Conservation (phyloP, 1,284 basidiomycete genomes). For the Leccinum brunneo-olivaceum region DNA sequence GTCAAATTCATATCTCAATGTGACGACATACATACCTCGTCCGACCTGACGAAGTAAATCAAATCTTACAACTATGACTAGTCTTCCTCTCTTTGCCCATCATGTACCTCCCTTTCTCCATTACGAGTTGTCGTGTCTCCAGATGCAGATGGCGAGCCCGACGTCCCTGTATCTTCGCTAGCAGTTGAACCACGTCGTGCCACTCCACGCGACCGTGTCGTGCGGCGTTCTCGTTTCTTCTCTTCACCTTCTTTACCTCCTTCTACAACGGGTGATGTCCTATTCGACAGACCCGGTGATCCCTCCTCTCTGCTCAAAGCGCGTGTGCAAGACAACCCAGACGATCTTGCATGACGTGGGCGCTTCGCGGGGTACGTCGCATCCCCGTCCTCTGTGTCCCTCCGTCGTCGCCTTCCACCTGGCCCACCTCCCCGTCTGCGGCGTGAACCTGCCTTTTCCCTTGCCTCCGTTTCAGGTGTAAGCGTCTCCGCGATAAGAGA, state of each 20-base stretch:
- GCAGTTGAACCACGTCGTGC: slow-evolving; percentile 36
- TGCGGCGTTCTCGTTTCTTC: slow-evolving; percentile 37
- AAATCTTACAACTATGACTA: no score
- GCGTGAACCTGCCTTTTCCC: slow-evolving; percentile 37
- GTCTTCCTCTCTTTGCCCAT: slow-evolving; percentile 11
- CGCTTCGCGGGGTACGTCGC: slow-evolving; percentile 66
- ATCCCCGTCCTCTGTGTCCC: slow-evolving; percentile 57
- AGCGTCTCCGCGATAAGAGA: slow-evolving; percentile 17
- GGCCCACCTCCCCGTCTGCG: slow-evolving; percentile 34
- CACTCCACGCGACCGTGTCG: slow-evolving; percentile 37
- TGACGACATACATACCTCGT: no score
- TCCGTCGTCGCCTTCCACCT: slow-evolving; percentile 51
- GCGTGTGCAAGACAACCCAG: slow-evolving; percentile 18
- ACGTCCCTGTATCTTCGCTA: slow-evolving; percentile 35
- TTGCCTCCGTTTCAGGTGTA: slow-evolving; percentile 24
- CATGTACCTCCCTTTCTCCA: slow-evolving; percentile 14
- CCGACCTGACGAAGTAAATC: no score
- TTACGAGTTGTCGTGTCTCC: no score
- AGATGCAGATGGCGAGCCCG: slow-evolving; percentile 28
- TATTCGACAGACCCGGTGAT: slow-evolving; percentile 25
- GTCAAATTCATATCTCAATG: no score
- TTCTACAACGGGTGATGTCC: slow-evolving; percentile 21
- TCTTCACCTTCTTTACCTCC: slow-evolving; percentile 20
- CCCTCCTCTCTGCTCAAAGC: slow-evolving; percentile 23
- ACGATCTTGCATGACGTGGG: slow-evolving; percentile 42